Percentiles rank a stretch among this genome's conserved stretches.
Evolutionary conservation across 306 rosid species (phyloP).

Genomic region (Urtica urens): DNA sequence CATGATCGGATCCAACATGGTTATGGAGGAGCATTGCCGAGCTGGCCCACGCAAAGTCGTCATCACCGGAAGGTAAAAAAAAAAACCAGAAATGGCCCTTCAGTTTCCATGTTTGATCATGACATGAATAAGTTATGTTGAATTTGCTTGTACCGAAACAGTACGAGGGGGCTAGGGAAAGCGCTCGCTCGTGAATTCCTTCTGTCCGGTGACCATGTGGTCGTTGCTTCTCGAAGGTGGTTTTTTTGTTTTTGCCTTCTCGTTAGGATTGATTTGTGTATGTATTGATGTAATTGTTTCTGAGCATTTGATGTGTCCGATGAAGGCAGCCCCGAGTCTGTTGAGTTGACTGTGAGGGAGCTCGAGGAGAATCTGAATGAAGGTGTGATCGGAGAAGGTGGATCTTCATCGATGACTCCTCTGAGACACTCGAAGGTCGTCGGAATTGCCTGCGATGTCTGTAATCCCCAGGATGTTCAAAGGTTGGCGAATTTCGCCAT

Average conservation of each 20-base stretch:
- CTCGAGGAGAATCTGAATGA: conserved; percentile 79
- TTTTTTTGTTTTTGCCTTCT: conserved; percentile 17
- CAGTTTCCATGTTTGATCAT: neutral
- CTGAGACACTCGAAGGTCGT: conserved; percentile 64
- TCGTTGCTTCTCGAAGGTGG: conserved; percentile 91
- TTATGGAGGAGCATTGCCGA: conserved; percentile 77
- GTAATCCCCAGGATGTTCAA: conserved; percentile 59
- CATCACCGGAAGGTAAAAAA: conserved; percentile 70
- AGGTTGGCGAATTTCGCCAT: conserved; percentile 58
- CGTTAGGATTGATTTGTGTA: conserved; percentile 19
- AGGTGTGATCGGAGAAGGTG: conserved; percentile 43
- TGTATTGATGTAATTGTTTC: conserved; percentile 14
- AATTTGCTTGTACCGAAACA: conserved; percentile 32
- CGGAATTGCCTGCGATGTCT: conserved; percentile 81
- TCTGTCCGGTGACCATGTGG: conserved; percentile 76
- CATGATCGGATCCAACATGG: conserved; percentile 89
- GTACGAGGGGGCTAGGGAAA: conserved; percentile 94
- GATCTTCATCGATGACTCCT: conserved; percentile 36
- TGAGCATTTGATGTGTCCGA: too few relatives aligned
- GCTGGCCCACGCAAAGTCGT: conserved; percentile 94
- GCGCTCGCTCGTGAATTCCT: conserved; percentile 94
- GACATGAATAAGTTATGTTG: neutral
- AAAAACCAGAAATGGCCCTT: neutral
- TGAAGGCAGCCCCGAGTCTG: conserved; percentile 71
- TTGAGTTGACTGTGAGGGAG: conserved; percentile 57